Conservation (phyloP, 495 filamentous ascomycete genomes). For the Chaetomium tenue region DNA sequence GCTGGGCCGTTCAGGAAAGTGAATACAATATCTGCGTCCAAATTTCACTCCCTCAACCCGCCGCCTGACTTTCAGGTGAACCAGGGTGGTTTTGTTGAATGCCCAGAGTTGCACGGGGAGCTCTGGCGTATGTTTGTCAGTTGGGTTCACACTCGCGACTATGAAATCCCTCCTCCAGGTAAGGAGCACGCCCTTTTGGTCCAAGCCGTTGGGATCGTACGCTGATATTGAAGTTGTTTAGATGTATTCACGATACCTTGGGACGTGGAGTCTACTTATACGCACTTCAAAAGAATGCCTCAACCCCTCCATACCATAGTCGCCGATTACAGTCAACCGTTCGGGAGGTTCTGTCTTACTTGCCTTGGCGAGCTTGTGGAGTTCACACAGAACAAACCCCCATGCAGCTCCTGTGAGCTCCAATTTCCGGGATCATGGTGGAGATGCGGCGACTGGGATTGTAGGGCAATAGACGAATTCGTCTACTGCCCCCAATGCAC, state of each 20-base stretch:
- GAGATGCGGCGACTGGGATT: too few species aligned
- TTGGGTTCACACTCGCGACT: background rate
- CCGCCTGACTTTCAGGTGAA: background rate
- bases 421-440: too few species aligned
- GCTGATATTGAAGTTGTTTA: background rate
- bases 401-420: too few species aligned
- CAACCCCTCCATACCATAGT: background rate
- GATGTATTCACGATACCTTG: too few species aligned
- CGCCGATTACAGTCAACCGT: background rate
- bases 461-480: too few species aligned
- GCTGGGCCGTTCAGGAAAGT: too few species aligned
- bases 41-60: background rate
- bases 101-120: background rate
- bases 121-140: background rate
- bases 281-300: too few species aligned
- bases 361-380: too few species aligned
- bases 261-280: too few species aligned
- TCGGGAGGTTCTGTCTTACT: background rate
- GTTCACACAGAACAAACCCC: too few species aligned
- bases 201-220: background rate
- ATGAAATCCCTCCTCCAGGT: background rate
- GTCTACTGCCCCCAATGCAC: too few species aligned
- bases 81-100: background rate
- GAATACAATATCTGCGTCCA: background rate
- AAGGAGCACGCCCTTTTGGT: background rate